Evolutionary conservation across 345 rosid species (phyloP), one percentile per base, ranked within the genome.

Genomic region (Euphorbia peplus): DNA sequence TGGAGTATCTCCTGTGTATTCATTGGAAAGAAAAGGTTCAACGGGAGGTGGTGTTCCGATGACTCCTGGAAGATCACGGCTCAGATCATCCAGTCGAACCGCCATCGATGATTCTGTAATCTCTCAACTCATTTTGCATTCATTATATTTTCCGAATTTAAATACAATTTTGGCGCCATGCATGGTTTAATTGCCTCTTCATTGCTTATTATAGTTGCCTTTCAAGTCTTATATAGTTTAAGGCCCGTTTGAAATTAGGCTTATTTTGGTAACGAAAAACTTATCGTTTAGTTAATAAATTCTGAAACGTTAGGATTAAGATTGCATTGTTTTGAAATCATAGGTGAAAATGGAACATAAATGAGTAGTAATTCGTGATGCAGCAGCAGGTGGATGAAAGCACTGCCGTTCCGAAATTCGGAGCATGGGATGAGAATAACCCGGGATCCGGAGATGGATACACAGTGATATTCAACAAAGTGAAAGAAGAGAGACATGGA

Each of bases 401-500:
- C 37, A 21, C 56, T 63, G 71, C 79, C 2, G 76, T 76, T 68
- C 85, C 85, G 13, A 76, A 51, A 59, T 82, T 82, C 1, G 83
- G 83, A 3, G 83, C 69, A 1, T 79, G 85, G 85, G 81, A 82
- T 51, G 83, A 73, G 77, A 37, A 29, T 6, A 60, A 75, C 68
- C 83, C 85, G 25, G 71, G 74, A 18, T 63, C 81, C 41, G 83
- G 70, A 16, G 79, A 79, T 12, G 72, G 71, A 13, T 82, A 51
- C 72, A 76, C 81, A 59, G 44, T 52, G 37, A 74, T 74, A 58
- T 82, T 82, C 71, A 56, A 68, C 47, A 61, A 18, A 26, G 81
- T 82, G 29, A 55, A 76, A 30, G 75, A 79, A 55, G 73, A 76
- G 56, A 82, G 66, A 74, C 73, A 68, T 15, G 69, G 66, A 1